Evolutionary conservation across 129 eudicot species (phyloP).

Genomic region (Artemisia argyi): DNA sequence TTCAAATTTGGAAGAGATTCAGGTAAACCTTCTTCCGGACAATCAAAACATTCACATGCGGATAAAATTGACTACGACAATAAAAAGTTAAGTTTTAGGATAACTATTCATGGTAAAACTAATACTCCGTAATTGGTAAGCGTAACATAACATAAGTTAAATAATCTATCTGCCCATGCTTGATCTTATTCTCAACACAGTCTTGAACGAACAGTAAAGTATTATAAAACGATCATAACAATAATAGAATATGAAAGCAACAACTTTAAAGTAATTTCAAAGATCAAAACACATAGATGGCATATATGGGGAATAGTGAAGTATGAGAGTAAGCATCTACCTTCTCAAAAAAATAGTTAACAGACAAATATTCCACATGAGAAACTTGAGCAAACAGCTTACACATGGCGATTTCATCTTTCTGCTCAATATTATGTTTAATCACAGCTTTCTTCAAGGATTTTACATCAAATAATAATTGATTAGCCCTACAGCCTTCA

Average conservation of each 20-base stretch:
- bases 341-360: background rate
- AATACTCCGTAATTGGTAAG: too few species aligned
- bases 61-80: background rate
- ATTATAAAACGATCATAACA: too few species aligned
- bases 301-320: background rate
- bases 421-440: background rate
- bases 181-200: too few species aligned
- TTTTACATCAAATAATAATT: constrained; percentile 3
- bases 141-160: too few species aligned
- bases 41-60: background rate
- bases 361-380: too few species aligned
- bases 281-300: too few species aligned
- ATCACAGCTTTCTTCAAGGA: constrained; percentile 23
- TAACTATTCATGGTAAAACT: background rate
- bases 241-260: too few species aligned
- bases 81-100: background rate
- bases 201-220: too few species aligned
- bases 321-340: background rate
- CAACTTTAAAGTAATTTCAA: too few species aligned
- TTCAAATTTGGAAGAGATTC: background rate
- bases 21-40: background rate
- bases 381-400: constrained; percentile 3
- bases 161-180: too few species aligned
- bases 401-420: background rate
- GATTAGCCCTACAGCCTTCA: too few species aligned